Percentiles rank a stretch among this genome's conserved stretches.
These are phyloP conservation scores for Phalaenopsis hybrid DNA, from an alignment of 116 monocot genomes.

Conservation along the genomic window DNA sequence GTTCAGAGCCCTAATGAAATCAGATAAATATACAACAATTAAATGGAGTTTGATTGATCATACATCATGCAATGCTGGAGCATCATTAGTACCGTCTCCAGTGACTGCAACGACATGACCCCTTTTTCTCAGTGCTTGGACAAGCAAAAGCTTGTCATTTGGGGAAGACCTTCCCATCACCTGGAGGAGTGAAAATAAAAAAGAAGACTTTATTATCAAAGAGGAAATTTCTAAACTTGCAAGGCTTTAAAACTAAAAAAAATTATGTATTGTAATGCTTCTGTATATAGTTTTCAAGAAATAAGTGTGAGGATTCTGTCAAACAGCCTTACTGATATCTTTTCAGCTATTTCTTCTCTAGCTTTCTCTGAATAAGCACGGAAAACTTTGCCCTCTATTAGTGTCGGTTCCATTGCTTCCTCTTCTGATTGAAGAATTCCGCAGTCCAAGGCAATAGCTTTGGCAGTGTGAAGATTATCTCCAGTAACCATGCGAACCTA, in stretches of 20 bases:
- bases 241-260: background rate
- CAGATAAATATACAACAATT: background rate
- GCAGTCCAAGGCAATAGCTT: conserved; percentile 65
- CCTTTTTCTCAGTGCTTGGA: conserved; percentile 45
- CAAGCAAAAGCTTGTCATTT: conserved; percentile 74
- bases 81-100: conserved; percentile 83
- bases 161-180: conserved; percentile 84
- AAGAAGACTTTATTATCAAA: background rate
- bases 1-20: background rate
- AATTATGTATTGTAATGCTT: background rate
- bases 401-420: conserved; percentile 34
- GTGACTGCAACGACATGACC: conserved; percentile 76
- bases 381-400: conserved; percentile 65
- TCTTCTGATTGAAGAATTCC: conserved; percentile 48
- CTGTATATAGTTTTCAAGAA: background rate
- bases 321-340: conserved; percentile 47
- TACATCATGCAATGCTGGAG: conserved; percentile 77
- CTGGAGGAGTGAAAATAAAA: conserved; percentile 12
- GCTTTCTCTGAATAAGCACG: conserved; percentile 43
- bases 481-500: conserved; percentile 79
- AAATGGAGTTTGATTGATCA: background rate
- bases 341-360: conserved; percentile 44
- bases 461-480: conserved; percentile 69
- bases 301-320: background rate
- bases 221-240: background rate